These are phyloP conservation scores for Thelonectria blattea DNA, from an alignment of 2,329 filamentous ascomycete species.

Conservation along the genomic window DNA sequence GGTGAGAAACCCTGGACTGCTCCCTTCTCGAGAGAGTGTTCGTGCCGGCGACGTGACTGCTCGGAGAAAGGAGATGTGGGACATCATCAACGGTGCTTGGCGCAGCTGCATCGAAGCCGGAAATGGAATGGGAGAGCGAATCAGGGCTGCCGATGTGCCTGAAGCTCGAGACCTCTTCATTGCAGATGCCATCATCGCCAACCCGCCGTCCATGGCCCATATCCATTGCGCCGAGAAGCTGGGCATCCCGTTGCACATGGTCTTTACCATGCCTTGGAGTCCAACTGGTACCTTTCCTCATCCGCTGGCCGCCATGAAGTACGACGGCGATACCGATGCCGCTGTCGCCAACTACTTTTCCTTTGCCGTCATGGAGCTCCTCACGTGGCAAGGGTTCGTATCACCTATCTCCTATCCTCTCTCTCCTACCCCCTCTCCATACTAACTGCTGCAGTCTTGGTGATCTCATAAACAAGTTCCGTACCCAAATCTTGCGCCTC, in stretches of 20 bases:
- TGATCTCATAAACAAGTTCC: slow-evolving; percentile 74
- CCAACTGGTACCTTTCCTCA: slow-evolving; percentile 54
- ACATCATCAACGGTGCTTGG: slow-evolving; percentile 48
- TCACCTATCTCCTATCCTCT: background rate
- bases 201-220: slow-evolving; percentile 59
- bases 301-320: slow-evolving; percentile 46
- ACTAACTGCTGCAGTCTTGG: slow-evolving; percentile 52
- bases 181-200: slow-evolving; percentile 61
- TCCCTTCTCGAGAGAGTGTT: slow-evolving; percentile 46
- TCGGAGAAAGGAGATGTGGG: slow-evolving; percentile 44
- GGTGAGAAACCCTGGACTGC: slow-evolving; percentile 48
- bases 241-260: slow-evolving; percentile 56
- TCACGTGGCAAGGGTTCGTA: slow-evolving; percentile 72
- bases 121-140: slow-evolving; percentile 38
- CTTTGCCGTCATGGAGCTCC: slow-evolving; percentile 65
- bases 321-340: slow-evolving; percentile 32
- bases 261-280: slow-evolving; percentile 74
- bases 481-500: slow-evolving; percentile 64
- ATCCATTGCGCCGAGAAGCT: slow-evolving; percentile 58
- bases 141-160: slow-evolving; percentile 37
- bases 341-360: slow-evolving; percentile 35
- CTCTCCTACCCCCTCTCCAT: background rate
- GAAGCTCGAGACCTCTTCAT: slow-evolving; percentile 50
- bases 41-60: slow-evolving; percentile 46
- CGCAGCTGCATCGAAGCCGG: slow-evolving; percentile 46